phyloP scores from a whole-genome alignment of 2,329 filamentous ascomycete genomes.

The Cylindrodendrum hubeiense region DNA sequence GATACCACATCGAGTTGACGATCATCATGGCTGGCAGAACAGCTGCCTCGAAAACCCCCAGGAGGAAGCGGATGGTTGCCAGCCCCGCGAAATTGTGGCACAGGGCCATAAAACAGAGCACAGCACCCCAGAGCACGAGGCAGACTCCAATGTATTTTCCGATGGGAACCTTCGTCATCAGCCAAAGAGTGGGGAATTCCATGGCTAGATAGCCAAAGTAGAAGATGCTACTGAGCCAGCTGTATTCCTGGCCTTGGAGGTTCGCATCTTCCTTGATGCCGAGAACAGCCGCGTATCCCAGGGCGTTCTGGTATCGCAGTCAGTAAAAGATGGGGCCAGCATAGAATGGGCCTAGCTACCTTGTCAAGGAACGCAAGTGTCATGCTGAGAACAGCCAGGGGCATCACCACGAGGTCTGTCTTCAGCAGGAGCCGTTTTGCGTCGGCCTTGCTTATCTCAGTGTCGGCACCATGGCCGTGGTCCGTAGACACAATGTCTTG shows the following conservation, averaged over 20 bases:
- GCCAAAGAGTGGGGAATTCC: slow-evolving; percentile 50
- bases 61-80: slow-evolving; percentile 56
- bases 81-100: slow-evolving; percentile 55
- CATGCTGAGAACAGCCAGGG: slow-evolving; percentile 28
- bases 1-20: slow-evolving; percentile 55
- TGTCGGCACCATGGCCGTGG: background rate
- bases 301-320: slow-evolving; percentile 5
- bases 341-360: background rate
- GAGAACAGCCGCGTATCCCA: slow-evolving; percentile 33
- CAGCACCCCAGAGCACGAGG: slow-evolving; percentile 48
- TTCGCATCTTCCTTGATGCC: slow-evolving; percentile 38
- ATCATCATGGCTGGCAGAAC: slow-evolving; percentile 63
- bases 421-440: slow-evolving; percentile 28
- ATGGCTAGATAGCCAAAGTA: slow-evolving; percentile 61
- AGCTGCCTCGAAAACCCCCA: slow-evolving; percentile 59
- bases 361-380: slow-evolving; percentile 32
- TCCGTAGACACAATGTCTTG: background rate
- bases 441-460: slow-evolving; percentile 14
- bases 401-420: slow-evolving; percentile 33
- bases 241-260: slow-evolving; percentile 64
- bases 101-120: slow-evolving; percentile 57
- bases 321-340: background rate
- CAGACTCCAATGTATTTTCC: slow-evolving; percentile 48
- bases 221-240: slow-evolving; percentile 70
- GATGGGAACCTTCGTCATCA: slow-evolving; percentile 48